A percentile compares a stretch with the other conserved stretches of the same genome.
Conservation (phyloP, 139 green algal species). For the Yamagishiella unicocca region DNA sequence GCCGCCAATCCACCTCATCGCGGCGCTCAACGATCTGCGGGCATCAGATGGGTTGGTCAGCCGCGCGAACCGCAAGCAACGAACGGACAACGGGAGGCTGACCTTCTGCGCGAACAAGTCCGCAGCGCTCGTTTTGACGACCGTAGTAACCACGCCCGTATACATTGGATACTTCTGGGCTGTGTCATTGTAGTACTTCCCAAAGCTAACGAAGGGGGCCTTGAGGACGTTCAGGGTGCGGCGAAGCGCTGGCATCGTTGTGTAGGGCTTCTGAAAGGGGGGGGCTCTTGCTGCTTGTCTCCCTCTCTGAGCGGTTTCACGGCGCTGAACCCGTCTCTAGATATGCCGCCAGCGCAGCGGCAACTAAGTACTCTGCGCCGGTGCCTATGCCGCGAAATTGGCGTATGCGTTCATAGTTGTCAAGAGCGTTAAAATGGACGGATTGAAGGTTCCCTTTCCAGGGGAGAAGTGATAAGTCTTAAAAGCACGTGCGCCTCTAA, state of each 20-base stretch:
- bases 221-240: slow-evolving; percentile 3
- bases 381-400: slow-evolving; percentile 28
- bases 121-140: slow-evolving; percentile 87
- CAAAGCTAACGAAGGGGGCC: slow-evolving; percentile 63
- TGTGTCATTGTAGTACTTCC: slow-evolving; percentile 69
- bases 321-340: slow-evolving; percentile 18
- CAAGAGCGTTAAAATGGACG: no score
- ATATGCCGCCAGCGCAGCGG: slow-evolving; percentile 42
- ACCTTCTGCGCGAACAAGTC: slow-evolving; percentile 95
- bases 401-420: slow-evolving; percentile 3
- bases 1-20: slow-evolving; percentile 83
- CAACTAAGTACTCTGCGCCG: background rate
- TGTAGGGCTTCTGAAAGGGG: background rate
- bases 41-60: background rate
- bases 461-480: no score
- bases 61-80: background rate
- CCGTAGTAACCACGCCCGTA: slow-evolving; percentile 86
- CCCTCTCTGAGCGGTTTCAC: background rate
- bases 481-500: no score
- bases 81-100: background rate
- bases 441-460: no score
- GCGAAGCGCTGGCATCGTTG: background rate
- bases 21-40: slow-evolving; percentile 82
- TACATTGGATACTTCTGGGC: slow-evolving; percentile 73
- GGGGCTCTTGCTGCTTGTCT: background rate